Conservation (phyloP, 2,329 filamentous ascomycete genomes). For the Tolypocladium album region DNA sequence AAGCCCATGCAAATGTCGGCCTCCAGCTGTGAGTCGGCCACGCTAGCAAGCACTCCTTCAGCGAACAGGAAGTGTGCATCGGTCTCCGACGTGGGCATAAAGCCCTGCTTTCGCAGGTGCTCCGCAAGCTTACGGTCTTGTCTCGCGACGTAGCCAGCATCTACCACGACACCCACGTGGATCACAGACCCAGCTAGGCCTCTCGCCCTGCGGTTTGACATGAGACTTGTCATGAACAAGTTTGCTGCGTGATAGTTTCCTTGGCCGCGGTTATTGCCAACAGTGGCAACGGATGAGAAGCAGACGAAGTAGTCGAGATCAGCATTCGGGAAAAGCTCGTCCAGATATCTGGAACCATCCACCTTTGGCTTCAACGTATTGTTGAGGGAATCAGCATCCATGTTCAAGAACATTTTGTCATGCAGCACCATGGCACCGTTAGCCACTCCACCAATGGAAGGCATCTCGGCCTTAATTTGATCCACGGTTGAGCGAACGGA, state of each 20-base stretch:
- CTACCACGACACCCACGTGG: constrained; percentile 26
- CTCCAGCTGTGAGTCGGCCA: background rate
- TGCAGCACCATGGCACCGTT: constrained; percentile 23
- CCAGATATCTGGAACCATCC: constrained; percentile 19
- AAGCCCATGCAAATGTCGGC: background rate
- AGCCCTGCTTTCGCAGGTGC: background rate
- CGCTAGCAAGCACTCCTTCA: background rate
- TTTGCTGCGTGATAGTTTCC: constrained; percentile 26
- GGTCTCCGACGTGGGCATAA: background rate
- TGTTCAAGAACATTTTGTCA: constrained; percentile 20
- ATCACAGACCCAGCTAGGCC: constrained; percentile 27
- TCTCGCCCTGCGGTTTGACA: constrained; percentile 12
- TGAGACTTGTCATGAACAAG: constrained; percentile 22
- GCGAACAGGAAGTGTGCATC: background rate
- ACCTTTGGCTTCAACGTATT: constrained; percentile 24
- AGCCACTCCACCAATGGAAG: constrained; percentile 23
- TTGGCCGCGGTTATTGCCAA: constrained; percentile 26
- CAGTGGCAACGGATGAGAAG: constrained; percentile 23
- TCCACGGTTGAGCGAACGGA: background rate
- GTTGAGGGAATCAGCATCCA: constrained; percentile 16
- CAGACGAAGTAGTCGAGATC: constrained; percentile 30
- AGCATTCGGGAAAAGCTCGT: constrained; percentile 16
- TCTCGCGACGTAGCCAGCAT: constrained; percentile 26
- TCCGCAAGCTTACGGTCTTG: constrained; percentile 1
- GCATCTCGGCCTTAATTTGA: constrained; percentile 16